Percentiles rank a stretch among this genome's conserved stretches.
Evolutionary conservation across 495 filamentous ascomycete genomes (phyloP).

Genomic region (Glarea lozoyensis): DNA sequence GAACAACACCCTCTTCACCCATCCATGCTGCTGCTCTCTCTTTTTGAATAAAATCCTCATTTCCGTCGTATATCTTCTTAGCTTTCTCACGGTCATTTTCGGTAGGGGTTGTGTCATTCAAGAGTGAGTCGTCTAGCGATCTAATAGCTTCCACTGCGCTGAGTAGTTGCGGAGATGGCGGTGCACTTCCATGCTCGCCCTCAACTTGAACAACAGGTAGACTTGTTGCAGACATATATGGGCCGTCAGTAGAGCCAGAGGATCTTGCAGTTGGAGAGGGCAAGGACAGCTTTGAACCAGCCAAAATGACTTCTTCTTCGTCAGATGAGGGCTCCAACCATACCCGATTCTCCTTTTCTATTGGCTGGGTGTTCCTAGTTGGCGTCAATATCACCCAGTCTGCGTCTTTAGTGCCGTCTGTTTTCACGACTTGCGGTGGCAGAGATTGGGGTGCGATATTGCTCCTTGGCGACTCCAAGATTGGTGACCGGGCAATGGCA

Average conservation of each 20-base stretch:
- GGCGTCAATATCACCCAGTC: constrained; percentile 18
- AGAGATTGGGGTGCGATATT: constrained; percentile 5
- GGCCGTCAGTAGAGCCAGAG: constrained; percentile 23
- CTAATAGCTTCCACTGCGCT: constrained; percentile 22
- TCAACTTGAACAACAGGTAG: constrained; percentile 41
- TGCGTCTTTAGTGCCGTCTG: constrained; percentile 11
- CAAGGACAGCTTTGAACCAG: too few relatives aligned
- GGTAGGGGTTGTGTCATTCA: constrained; percentile 11
- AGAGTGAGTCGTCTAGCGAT: constrained; percentile 37
- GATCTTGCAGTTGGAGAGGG: too few relatives aligned
- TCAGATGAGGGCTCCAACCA: constrained; percentile 24
- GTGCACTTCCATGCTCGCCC: constrained; percentile 18
- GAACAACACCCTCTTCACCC: constrained; percentile 62
- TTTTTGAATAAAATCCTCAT: constrained; percentile 68
- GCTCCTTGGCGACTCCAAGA: constrained; percentile 4
- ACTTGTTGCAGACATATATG: constrained; percentile 35
- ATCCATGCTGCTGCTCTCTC: constrained; percentile 82
- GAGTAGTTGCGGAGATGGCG: constrained; percentile 4
- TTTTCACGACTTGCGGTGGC: too few relatives aligned
- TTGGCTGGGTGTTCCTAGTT: constrained; percentile 1
- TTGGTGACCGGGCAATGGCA: neutral
- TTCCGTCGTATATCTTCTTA: constrained; percentile 74
- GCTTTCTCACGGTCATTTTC: constrained; percentile 56
- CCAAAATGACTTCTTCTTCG: constrained; percentile 32
- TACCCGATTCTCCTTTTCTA: constrained; percentile 10